A percentile compares a stretch with the other conserved stretches of the same genome.
Evolutionary conservation across 2,329 filamentous ascomycete genomes (phyloP).

Genomic region (Neopestalotiopsis sp.): DNA sequence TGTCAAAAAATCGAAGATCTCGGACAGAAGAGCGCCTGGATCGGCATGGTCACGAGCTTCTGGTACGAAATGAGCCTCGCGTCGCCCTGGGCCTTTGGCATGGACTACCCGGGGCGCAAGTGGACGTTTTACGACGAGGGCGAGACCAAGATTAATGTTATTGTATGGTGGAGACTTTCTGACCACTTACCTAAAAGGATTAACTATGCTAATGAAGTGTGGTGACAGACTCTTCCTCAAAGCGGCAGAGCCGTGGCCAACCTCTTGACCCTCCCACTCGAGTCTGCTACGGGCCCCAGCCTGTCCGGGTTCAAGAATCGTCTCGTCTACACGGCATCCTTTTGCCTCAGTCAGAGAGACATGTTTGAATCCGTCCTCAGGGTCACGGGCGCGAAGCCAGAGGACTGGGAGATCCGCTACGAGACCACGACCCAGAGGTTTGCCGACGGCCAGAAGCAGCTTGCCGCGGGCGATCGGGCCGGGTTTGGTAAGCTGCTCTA

Average conservation of each 20-base stretch:
- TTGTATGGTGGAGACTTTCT: slow-evolving; percentile 20
- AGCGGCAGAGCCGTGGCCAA: slow-evolving; percentile 56
- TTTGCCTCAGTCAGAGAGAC: slow-evolving; percentile 65
- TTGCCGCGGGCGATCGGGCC: slow-evolving; percentile 47
- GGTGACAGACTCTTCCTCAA: slow-evolving; percentile 28
- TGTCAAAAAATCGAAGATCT: slow-evolving; percentile 46
- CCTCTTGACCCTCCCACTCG: slow-evolving; percentile 54
- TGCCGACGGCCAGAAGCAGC: slow-evolving; percentile 47
- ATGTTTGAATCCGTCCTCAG: slow-evolving; percentile 68
- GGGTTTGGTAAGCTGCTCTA: slow-evolving; percentile 61
- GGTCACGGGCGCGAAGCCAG: slow-evolving; percentile 60
- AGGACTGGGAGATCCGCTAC: slow-evolving; percentile 61
- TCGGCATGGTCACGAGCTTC: slow-evolving; percentile 51
- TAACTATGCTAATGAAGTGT: too few relatives aligned
- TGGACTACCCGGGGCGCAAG: slow-evolving; percentile 49
- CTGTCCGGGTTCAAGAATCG: slow-evolving; percentile 55
- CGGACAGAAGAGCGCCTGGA: slow-evolving; percentile 46
- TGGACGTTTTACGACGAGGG: slow-evolving; percentile 63
- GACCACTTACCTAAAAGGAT: too few relatives aligned
- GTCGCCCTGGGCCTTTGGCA: slow-evolving; percentile 46
- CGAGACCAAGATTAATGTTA: slow-evolving; percentile 56
- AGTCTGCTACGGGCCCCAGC: slow-evolving; percentile 38
- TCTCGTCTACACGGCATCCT: slow-evolving; percentile 59
- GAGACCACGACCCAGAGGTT: slow-evolving; percentile 55
- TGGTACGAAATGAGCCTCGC: slow-evolving; percentile 61